Evolutionary conservation across 2,329 filamentous ascomycete species (phyloP).

Genomic region (Epichloe sylvatica): DNA sequence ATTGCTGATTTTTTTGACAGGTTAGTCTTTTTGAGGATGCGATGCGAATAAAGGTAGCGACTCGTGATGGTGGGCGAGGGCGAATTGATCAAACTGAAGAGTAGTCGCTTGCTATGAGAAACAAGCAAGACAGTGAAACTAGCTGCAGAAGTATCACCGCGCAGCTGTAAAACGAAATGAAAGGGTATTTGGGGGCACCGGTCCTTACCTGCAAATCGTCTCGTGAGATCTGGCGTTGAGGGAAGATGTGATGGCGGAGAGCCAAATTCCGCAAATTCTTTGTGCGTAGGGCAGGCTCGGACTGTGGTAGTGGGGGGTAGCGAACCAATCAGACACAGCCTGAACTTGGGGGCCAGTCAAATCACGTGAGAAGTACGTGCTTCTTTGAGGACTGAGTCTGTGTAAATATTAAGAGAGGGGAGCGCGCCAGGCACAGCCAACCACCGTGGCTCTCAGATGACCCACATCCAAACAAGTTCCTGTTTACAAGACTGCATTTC

Average conservation of each 20-base stretch:
- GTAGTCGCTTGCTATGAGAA: background rate
- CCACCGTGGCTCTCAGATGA: background rate
- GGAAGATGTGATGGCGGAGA: conserved; percentile 23
- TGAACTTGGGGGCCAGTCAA: background rate
- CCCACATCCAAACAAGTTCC: conserved; percentile 4
- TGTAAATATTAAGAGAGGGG: background rate
- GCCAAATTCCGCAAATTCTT: conserved; percentile 28
- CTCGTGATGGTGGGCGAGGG: conserved; percentile 1
- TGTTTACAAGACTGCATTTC: conserved; percentile 4
- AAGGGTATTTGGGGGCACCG: conserved; percentile 10
- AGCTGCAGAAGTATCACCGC: background rate
- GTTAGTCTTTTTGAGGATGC: conserved; percentile 13
- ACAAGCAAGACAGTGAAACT: background rate
- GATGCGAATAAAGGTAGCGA: conserved; percentile 1
- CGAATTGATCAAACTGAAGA: background rate
- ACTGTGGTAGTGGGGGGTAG: conserved; percentile 19
- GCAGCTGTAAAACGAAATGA: background rate
- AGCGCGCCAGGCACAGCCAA: background rate
- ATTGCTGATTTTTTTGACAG: conserved; percentile 21
- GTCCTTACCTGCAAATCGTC: conserved; percentile 29
- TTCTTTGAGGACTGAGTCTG: background rate
- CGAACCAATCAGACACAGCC: conserved; percentile 22
- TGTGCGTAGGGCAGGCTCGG: conserved; percentile 29
- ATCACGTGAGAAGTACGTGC: conserved; percentile 16
- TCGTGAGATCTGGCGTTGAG: conserved; percentile 25